A percentile compares a stretch with the other conserved stretches of the same genome.
These are phyloP conservation scores for Uncinocarpus reesii DNA, from an alignment of 2,329 filamentous ascomycete species.

Conservation along the genomic window DNA sequence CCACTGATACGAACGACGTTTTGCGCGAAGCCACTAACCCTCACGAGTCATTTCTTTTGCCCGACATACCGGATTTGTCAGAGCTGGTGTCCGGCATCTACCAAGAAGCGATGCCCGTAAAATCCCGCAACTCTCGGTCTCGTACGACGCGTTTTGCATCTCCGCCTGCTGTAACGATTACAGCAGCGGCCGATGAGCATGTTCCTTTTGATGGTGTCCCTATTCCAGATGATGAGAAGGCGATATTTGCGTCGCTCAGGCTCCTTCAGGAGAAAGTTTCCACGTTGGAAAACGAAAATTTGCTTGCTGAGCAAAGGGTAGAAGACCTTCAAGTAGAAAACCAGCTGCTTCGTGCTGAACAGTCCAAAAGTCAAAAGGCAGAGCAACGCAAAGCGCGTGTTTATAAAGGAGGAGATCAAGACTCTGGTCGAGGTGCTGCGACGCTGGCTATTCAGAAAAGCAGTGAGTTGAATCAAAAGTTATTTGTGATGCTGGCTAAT, in stretches of 20 bases:
- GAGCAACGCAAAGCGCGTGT: slow-evolving; percentile 26
- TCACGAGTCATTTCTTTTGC: slow-evolving; percentile 52
- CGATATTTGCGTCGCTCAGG: slow-evolving; percentile 51
- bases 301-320: slow-evolving; percentile 40
- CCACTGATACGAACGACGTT: slow-evolving; percentile 10
- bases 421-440: slow-evolving; percentile 27
- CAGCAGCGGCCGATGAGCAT: slow-evolving; percentile 29
- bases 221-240: slow-evolving; percentile 53
- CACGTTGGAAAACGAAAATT: slow-evolving; percentile 47
- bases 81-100: slow-evolving; percentile 51
- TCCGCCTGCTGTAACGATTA: slow-evolving; percentile 29
- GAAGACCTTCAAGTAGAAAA: slow-evolving; percentile 46
- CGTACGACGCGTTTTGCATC: slow-evolving; percentile 46
- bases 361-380: slow-evolving; percentile 26
- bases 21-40: slow-evolving; percentile 39
- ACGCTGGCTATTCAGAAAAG: slow-evolving; percentile 30
- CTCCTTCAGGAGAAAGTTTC: slow-evolving; percentile 49
- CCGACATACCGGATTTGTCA: slow-evolving; percentile 51
- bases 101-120: slow-evolving; percentile 22
- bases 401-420: slow-evolving; percentile 38
- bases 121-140: slow-evolving; percentile 35
- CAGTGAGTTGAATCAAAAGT: slow-evolving; percentile 24
- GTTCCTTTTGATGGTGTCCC: slow-evolving; percentile 45
- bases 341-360: slow-evolving; percentile 40
- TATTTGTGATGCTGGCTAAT: slow-evolving; percentile 26